Evolutionary conservation across 2,329 filamentous ascomycete species (phyloP), one percentile per base, ranked within the genome.

Genomic region (Cylindrodendrum hubeiense): DNA sequence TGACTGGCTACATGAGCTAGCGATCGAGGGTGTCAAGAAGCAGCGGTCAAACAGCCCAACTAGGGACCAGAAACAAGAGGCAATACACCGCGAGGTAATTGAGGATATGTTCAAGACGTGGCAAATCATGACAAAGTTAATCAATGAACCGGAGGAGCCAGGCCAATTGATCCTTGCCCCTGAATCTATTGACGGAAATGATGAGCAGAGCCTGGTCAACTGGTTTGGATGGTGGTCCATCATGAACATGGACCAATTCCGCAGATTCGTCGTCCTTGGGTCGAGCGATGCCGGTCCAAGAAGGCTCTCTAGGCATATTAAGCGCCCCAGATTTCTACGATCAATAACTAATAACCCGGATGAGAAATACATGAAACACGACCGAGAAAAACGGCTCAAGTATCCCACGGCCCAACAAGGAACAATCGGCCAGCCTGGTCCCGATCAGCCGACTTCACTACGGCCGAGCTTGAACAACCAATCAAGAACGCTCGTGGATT

Each of bases 191-290:
- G 84, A 89, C 60, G 80, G 83, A 1, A 86, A 87, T 59, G 88
- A 91, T 65, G 89, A 91, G 71, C 86, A 89, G 71, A 89, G 85
- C 61, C 78, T 91, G 28, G 83, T 90, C 10, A 87, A 89, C 66
- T 90, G 87, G 85, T 91, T 90, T 73, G 87, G 85, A 1, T 86
- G 81, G 75, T 91, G 88, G 89, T 80, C 87, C 1, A 78, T 81
- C 33, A 65, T 75, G 60, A 83, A 84, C 30, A 71, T 87, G 37
- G 83, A 89, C 61, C 76, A 78, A 43, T 87, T 84, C 70, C 83
- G 87, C 33, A 84, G 82, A 39, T 90, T 90, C 68, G 78, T 80
- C 19, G 84, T 91, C 3, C 59, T 90, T 5, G 88, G 88, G 3
- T 87, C 87, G 1, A 71, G 71, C 24, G 53, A 67, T 12, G 56